These are phyloP conservation scores for Penicillium olsonii DNA, from an alignment of 2,329 filamentous ascomycete species.

Conservation along the genomic window DNA sequence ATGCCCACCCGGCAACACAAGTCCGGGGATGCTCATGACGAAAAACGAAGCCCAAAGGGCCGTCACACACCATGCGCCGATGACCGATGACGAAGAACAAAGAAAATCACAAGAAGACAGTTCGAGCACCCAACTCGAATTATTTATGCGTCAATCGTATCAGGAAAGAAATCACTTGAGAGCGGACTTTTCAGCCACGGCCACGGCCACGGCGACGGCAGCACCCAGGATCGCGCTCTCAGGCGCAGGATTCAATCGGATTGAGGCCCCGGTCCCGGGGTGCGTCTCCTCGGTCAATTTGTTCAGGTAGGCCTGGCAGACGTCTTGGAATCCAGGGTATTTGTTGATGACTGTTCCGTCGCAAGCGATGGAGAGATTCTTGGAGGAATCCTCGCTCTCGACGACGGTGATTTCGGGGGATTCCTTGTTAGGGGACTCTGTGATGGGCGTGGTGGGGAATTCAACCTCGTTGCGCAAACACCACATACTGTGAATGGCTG, in stretches of 20 bases:
- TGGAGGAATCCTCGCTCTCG: constrained; percentile 32
- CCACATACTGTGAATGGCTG: constrained; percentile 65
- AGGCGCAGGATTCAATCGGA: constrained; percentile 44
- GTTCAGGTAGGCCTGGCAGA: constrained; percentile 47
- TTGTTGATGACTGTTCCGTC: constrained; percentile 56
- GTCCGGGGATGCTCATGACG: constrained; percentile 4
- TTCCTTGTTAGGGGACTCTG: constrained; percentile 28
- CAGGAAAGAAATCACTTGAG: not conserved
- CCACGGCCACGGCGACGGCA: constrained; percentile 50
- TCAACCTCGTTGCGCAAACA: constrained; percentile 55
- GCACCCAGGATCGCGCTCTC: constrained; percentile 50
- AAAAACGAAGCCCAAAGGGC: not conserved
- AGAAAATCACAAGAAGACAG: constrained; percentile 18
- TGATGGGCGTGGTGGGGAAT: constrained; percentile 28
- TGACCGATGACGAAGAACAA: constrained; percentile 11
- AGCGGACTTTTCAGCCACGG: constrained; percentile 32
- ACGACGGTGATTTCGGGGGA: constrained; percentile 36
- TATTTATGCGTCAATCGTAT: constrained; percentile 14
- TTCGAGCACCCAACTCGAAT: constrained; percentile 13
- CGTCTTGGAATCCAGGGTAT: constrained; percentile 50
- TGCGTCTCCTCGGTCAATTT: constrained; percentile 38
- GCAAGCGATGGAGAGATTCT: constrained; percentile 50
- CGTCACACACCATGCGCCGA: constrained; percentile 15
- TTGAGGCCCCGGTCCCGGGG: constrained; percentile 25
- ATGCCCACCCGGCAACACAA: constrained; percentile 1